Conservation (phyloP, 2,329 filamentous ascomycete species). For the Sphaerulina vaccinii region DNA sequence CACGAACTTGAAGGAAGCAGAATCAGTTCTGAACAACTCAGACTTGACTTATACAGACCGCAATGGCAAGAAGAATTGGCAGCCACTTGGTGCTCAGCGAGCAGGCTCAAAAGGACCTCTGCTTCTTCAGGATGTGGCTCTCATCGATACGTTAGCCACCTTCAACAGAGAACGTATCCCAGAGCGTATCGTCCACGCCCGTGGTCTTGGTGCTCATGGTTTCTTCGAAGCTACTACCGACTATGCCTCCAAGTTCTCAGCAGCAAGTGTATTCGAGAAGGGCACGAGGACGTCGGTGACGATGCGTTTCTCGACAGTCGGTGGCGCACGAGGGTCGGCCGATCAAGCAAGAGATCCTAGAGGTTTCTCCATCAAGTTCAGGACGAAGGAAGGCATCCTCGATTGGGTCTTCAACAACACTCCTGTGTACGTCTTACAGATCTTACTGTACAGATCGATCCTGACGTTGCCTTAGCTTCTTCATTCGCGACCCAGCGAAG, state of each 20-base stretch:
- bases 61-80: conserved; percentile 33
- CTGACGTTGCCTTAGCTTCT: conserved; percentile 36
- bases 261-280: conserved; percentile 65
- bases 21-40: conserved; percentile 31
- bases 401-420: conserved; percentile 26
- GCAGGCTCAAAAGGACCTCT: conserved; percentile 59
- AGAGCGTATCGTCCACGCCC: conserved; percentile 64
- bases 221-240: conserved; percentile 57
- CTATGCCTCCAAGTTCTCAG: conserved; percentile 28
- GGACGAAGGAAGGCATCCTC: conserved; percentile 45
- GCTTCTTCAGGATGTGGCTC: conserved; percentile 63
- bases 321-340: conserved; percentile 74
- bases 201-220: conserved; percentile 57
- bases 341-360: conserved; percentile 49
- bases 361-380: conserved; percentile 53
- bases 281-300: conserved; percentile 66
- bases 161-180: conserved; percentile 74
- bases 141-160: conserved; percentile 61
- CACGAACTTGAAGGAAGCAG: conserved; percentile 29
- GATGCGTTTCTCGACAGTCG: conserved; percentile 74
- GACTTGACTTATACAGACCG: conserved; percentile 33
- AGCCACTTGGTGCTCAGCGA: conserved; percentile 41
- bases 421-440: conserved; percentile 17
- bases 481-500: conserved; percentile 46
- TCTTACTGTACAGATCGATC: background rate